Evolutionary conservation across 1,284 basidiomycete genomes (phyloP), one percentile per base, ranked within the genome.

Genomic region (Moniliophthora roreri): DNA sequence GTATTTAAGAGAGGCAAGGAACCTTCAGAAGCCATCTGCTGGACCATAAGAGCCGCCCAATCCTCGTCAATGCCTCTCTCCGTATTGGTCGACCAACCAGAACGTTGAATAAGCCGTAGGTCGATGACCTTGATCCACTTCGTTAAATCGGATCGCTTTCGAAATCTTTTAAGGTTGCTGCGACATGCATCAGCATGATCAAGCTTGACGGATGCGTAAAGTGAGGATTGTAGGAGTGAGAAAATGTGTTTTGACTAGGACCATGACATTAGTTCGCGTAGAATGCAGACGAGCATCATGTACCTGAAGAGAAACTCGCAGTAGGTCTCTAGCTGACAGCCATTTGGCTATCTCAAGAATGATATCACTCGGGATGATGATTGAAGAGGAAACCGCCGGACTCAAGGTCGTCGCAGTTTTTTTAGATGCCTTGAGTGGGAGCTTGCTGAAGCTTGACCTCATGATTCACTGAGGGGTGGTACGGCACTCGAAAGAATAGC

Each of bases 281-380:
- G 18, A 32, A 13, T 23, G 16, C n/a, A 2, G 18, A 38, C 23
- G 20, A 6, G 2, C 9, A 21, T 16, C 38, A 53, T 52, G 44
- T 24, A 60, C 59, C 28, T 58, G 51, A 18, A 59, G 48, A 20
- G 52, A 56, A 26, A 50, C 50, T 16, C 45, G 54, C 38, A 61
- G 41, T 21, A 60, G 32, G 23, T 53, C 58, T 8, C 44, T 41
- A 8, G 40, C 38, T 5, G 36, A 48, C 10, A 58, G 48, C 42
- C 58, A 55, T 20, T 37, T 28, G 20, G 44, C 48, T 41, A 63
- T 58, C 37, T 56, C 58, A 10, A 53, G 15, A 23, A 60, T 37
- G n/a, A 63, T 45, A 44, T 63, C 61, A 39, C 60, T 57, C 13
- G 61, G 60, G 20, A 63, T 42, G 23, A 11, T 32, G 11, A 32